Evolutionary conservation across 257 asterid species (phyloP), one percentile per base, ranked within the genome.

Genomic region (Mentha longifolia): DNA sequence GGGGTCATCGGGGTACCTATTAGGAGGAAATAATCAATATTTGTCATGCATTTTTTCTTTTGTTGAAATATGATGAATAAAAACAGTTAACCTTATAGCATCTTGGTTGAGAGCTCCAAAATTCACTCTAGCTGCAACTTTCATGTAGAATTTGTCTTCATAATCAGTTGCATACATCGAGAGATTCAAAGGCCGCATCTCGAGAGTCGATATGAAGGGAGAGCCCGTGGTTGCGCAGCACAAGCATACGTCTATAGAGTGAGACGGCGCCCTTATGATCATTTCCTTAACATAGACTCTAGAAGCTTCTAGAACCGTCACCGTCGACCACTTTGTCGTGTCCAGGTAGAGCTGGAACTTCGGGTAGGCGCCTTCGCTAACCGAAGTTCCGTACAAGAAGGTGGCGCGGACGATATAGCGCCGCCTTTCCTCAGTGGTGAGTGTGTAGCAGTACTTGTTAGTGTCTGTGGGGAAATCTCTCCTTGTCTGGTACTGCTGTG

Each of bases 131-230:
- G 92, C 87, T 4, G 98, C 92, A 2, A 94, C 82, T 74, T 88
- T 84, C 77, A 94, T 39, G 85, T 79, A 94, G 78, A 81, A 94
- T 0, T 68, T 72, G 65, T 94, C 99, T 76, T 94, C 99, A 70
- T 74, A 94, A 69, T 94, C 99, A 0, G 99, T 94, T 22, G 98
- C 91, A 67, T 94, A 94, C 99, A 94, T 94, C 0, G 99, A 91
- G 72, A 91, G 78, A 74, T 88, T 91, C 64, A 94, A 61, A 5
- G 99, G 98, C 75, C 99, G 67, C 74, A 94, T 69, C 86, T 94
- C 99, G 7, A 94, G 90, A 25, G 99, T 94, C 5, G 99, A 94
- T 19, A 94, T 85, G 51, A 94, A 94, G 0, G 98, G 98, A 4
- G 92, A 82, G 4, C 95, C 99, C 0, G 99, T 94, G 19, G 96